A percentile compares a stretch with the other conserved stretches of the same genome.
These are phyloP conservation scores for Backusella macrospora DNA, from an alignment of 192 early-diverging fungal genomes.

Conservation along the genomic window DNA sequence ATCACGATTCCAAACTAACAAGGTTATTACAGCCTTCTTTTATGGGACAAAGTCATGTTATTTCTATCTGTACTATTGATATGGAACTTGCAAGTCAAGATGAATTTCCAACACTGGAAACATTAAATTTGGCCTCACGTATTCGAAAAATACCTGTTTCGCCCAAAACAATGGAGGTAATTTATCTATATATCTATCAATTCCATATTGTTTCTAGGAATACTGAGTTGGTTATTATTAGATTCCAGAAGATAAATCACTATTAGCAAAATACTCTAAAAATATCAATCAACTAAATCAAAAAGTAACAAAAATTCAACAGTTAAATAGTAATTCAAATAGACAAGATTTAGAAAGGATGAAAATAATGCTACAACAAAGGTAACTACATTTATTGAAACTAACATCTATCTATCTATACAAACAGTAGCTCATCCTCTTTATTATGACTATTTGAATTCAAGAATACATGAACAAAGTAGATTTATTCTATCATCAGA, in stretches of 20 bases:
- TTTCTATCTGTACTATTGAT: slow-evolving; percentile 19
- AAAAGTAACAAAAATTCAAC: neutral
- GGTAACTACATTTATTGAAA: too few relatives aligned
- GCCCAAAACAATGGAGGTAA: slow-evolving; percentile 9
- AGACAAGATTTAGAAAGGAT: neutral
- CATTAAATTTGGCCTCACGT: slow-evolving; percentile 14
- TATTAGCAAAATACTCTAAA: neutral
- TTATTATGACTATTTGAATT: neutral
- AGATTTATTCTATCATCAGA: slow-evolving; percentile 5
- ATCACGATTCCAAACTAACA: slow-evolving; percentile 18
- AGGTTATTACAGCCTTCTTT: slow-evolving; percentile 16
- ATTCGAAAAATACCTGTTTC: slow-evolving; percentile 5
- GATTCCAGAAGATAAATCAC: slow-evolving; percentile 18
- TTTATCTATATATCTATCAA: neutral
- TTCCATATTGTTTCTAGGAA: neutral
- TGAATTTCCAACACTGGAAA: slow-evolving; percentile 17
- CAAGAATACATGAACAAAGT: neutral
- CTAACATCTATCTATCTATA: too few relatives aligned
- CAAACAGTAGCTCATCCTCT: neutral
- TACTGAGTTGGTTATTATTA: neutral
- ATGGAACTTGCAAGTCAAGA: slow-evolving; percentile 12
- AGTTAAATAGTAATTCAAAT: neutral
- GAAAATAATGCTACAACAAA: slow-evolving; percentile 6
- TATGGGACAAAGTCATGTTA: neutral
- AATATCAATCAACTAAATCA: neutral